Evolutionary conservation across 305 asterid genomes (phyloP), one percentile per base, ranked within the genome.

Genomic region (Plantago lanceolata): DNA sequence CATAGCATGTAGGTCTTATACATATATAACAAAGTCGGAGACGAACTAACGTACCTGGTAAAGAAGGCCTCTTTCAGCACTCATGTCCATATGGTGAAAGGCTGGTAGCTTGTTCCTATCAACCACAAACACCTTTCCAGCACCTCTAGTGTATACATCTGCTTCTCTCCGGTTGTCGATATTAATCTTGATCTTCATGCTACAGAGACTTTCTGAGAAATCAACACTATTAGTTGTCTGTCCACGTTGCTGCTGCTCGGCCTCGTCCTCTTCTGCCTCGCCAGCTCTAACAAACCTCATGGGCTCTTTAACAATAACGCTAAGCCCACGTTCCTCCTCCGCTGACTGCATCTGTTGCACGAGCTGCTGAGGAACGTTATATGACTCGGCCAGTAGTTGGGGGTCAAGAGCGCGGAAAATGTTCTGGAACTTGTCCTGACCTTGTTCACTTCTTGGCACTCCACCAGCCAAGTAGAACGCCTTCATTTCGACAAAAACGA

Each of bases 381-480:
- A 75, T 12, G 96, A 82, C 69, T 86, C 95, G 0, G 96, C 79
- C 75, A 89, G 51, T 20, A 86, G 63, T 18, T 73, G 64, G 0
- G 78, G 1, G 73, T 88, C 85, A 33, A 89, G 74, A 0, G 68
- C 78, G 19, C 60, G 65, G 70, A 86, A 43, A 19, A 89, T 48
- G 80, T 84, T 89, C 59, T 73, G 81, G 84, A 7, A 33, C 2
- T 33, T 33, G 40, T 52, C 71, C 37, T 66, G 65, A 14, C 52
- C 28, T 21, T 29, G 63, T 29, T 35, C 65, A 37, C 64, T 28
- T 37, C 29, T 64, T 49, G 79, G 58, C 8, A 60, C 68, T 69
- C 79, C 83, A 2, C 96, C 96, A 6, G 92, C 93, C 74, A 89
- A 57, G 83, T 74, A 86, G 56, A 84, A 79, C n/a, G 78, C 79